Percentiles rank a stretch among this genome's conserved stretches.
Conservation (phyloP, 768 basidiomycete species). For the Leccinellum albellum region DNA sequence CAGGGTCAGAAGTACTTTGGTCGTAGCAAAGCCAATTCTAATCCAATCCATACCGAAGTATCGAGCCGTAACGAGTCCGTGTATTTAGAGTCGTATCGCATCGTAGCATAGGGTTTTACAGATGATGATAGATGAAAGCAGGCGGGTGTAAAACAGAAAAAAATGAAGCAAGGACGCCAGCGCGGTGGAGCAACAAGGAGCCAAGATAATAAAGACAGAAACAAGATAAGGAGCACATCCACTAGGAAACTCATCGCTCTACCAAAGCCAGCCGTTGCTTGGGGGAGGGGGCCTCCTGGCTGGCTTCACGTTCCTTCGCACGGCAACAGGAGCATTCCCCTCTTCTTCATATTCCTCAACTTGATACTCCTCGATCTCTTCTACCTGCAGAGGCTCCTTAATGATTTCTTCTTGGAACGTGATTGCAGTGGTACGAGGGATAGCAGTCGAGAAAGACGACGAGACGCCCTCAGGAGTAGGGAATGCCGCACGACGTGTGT, state of each 20-base stretch:
- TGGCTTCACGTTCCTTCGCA: conserved; percentile 41
- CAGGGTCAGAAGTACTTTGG: not conserved
- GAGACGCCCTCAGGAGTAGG: conserved; percentile 66
- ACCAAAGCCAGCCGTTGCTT: conserved; percentile 59
- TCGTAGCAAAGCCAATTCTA: not conserved
- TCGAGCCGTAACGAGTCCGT: conserved; percentile 9
- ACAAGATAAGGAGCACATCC: conserved; percentile 36
- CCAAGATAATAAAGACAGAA: conserved; percentile 11
- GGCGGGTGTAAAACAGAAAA: conserved; percentile 6
- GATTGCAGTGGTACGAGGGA: conserved; percentile 72
- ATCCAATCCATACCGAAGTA: conserved; percentile 10
- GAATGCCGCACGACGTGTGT: conserved; percentile 69
- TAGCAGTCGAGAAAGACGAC: conserved; percentile 53
- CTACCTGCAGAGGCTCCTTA: conserved; percentile 31
- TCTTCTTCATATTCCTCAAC: conserved; percentile 42
- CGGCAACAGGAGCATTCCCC: conserved; percentile 38
- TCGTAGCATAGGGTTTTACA: conserved; percentile 17
- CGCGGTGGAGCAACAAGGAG: conserved; percentile 24
- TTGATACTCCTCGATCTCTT: conserved; percentile 38
- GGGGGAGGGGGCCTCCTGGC: conserved; percentile 45
- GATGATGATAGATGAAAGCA: conserved; percentile 5
- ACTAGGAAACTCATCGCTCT: conserved; percentile 25
- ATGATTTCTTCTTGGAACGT: conserved; percentile 58
- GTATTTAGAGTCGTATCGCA: conserved; percentile 23
- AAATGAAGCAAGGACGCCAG: conserved; percentile 19